Percentiles rank a stretch among this genome's conserved stretches.
Evolutionary conservation across 1,139 yeast species (phyloP).

Genomic region (Williopsis jadinii): DNA sequence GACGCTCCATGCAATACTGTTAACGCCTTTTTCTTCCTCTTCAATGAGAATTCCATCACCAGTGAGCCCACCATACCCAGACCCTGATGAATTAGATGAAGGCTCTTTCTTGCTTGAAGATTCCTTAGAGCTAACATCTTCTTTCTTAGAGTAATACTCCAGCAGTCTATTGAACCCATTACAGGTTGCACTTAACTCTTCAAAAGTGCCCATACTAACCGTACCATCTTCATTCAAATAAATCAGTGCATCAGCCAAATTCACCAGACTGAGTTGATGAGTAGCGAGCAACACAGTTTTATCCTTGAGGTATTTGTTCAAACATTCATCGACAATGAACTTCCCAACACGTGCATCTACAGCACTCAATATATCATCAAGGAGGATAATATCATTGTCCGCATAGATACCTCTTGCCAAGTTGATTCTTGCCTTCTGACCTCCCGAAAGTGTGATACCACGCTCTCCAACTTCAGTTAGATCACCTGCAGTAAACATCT

Average conservation of each 20-base stretch:
- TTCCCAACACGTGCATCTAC: constrained; percentile 90
- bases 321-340: constrained; percentile 67
- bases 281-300: constrained; percentile 79
- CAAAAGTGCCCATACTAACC: constrained; percentile 48
- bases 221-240: constrained; percentile 65
- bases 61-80: constrained; percentile 1
- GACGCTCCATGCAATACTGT: constrained; percentile 39
- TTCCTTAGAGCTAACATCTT: constrained; percentile 6
- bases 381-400: constrained; percentile 53
- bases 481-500: constrained; percentile 74
- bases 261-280: constrained; percentile 69
- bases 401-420: constrained; percentile 83
- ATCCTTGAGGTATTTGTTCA: constrained; percentile 46
- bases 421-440: constrained; percentile 74
- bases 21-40: constrained; percentile 45
- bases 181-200: constrained; percentile 37
- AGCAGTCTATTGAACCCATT: constrained; percentile 45
- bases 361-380: constrained; percentile 87
- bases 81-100: no score
- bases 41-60: constrained; percentile 32
- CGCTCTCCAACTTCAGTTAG: constrained; percentile 86
- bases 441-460: constrained; percentile 88
- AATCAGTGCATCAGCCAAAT: constrained; percentile 60
- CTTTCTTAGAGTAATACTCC: constrained; percentile 30
- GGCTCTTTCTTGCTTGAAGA: not conserved